Base-by-base conservation (phyloP, 305 asterid species). In the Fraxinus angustifolia region DNA sequence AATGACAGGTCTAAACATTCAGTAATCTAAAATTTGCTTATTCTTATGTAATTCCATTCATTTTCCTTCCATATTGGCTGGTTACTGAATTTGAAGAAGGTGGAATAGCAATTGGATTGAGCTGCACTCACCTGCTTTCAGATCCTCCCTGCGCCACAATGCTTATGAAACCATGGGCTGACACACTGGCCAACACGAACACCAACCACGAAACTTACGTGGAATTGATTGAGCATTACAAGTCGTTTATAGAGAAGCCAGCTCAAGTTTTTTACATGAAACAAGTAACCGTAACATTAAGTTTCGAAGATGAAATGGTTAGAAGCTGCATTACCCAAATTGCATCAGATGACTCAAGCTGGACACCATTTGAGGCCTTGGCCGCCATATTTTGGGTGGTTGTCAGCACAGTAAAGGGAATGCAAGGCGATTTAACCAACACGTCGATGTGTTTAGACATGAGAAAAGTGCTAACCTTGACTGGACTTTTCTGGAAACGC, bases 101-200 rank as follows among this genome's bases (percentile, higher is more conserved):
- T 19, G 90, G 90, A 17, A 14, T 90, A 17, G 91, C 95, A 4
- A 82, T 90, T 74, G 95, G 92, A 21, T 85, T 90, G 86, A 90
- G 95, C 87, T 90, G 93, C 82, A 78, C 87, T 16, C 91, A 87
- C 78, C 86, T 91, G 73, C 87, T 90, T 40, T 87, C 86, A 5
- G 93, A 90, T 85, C 91, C 91, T 60, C 77, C 65, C 11, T 75
- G 85, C 58, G 89, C 88, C 48, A 85, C 89, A 28, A 82, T 83
- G 88, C 78, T 90, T 79, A 83, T 90, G 83, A 87, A 85, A 76
- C 89, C 92, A 71, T 90, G 92, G 96, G 93, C 91, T 1, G 93
- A 91, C 80, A 77, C 68, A 81, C 73, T 45, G 34, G 75, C 40
- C 53, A 76, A 67, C 53, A 73, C 28, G 23, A 74, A 16, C 72